Evolutionary conservation across 2,329 filamentous ascomycete genomes (phyloP), one percentile per base, ranked within the genome.

Genomic region (Penicillium sp.): DNA sequence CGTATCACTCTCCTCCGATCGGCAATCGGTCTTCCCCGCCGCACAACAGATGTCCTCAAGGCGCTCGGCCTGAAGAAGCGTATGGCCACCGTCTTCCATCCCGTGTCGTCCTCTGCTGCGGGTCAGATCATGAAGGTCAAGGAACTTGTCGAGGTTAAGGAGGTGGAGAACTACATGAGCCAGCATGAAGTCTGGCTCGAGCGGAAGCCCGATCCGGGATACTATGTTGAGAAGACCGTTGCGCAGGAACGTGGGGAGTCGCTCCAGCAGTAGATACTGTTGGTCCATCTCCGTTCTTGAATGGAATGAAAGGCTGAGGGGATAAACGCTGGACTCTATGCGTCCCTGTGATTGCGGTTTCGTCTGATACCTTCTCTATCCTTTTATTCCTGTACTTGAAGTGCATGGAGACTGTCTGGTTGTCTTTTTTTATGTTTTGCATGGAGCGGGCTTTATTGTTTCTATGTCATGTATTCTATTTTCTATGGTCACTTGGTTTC

Each of bases 61-160:
- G 90, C 93, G 19, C 89, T 97, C 59, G 93, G 93, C 55, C 85
- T 97, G 62, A 90, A 88, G 69, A 91, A 90, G 74, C 90, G 93
- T 69, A 88, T 88, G 83, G 88, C 88, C 70, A 93, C 90, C 53
- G 93, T 96, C 69, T 96, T 96, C 82, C 89, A 96, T 77, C 90
- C 91, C 37, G 92, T 96, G 60, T 85, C 85, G 60, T 86, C 88
- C 43, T 87, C 92, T 65, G 87, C 91, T 61, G 93, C 93, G 10
- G 93, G 93, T 72, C 92, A 96, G 80, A 91, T 97, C 70, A 89
- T 97, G 82, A 89, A 89, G 76, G 92, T 97, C 67, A 97, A 97
- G 81, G 93, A 97, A 78, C 81, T 97, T 62, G 91, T 97, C 46
- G 82, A 85, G 53, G 92, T 96, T 35, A 81, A 87, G 65, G 92